Percentiles rank a stretch among this genome's conserved stretches.
Evolutionary conservation across 2,329 filamentous ascomycete species (phyloP).

Genomic region (Alternaria sp.): DNA sequence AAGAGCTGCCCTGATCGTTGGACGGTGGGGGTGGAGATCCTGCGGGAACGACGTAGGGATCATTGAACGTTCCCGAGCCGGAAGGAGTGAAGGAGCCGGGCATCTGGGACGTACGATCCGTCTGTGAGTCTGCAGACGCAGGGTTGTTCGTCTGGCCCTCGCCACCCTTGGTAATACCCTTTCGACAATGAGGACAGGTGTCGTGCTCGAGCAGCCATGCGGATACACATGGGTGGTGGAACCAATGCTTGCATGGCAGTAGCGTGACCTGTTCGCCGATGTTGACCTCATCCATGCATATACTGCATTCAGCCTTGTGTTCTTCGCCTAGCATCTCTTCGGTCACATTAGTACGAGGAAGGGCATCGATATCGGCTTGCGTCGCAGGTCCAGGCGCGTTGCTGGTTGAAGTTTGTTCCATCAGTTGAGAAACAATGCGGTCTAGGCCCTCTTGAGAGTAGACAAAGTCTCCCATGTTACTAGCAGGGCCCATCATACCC

Average conservation of each 20-base stretch:
- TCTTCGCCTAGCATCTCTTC: slow-evolving; percentile 73
- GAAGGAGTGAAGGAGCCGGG: slow-evolving; percentile 39
- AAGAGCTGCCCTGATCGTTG: slow-evolving; percentile 8
- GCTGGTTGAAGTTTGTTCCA: slow-evolving; percentile 80
- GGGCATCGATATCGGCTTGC: slow-evolving; percentile 73
- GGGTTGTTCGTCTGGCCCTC: slow-evolving; percentile 28
- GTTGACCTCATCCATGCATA: slow-evolving; percentile 88
- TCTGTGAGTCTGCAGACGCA: slow-evolving; percentile 6
- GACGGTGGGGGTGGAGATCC: slow-evolving; percentile 17
- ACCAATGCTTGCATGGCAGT: slow-evolving; percentile 92
- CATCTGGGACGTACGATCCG: slow-evolving; percentile 31
- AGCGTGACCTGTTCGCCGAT: slow-evolving; percentile 76
- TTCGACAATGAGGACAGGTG: slow-evolving; percentile 85
- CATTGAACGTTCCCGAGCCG: slow-evolving; percentile 27
- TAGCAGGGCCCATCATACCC: slow-evolving; percentile 39
- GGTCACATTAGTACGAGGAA: slow-evolving; percentile 76
- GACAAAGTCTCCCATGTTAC: slow-evolving; percentile 76
- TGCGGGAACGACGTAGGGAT: slow-evolving; percentile 31
- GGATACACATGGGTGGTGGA: slow-evolving; percentile 82
- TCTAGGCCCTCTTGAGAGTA: slow-evolving; percentile 92
- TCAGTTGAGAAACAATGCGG: slow-evolving; percentile 83
- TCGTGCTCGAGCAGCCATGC: slow-evolving; percentile 91
- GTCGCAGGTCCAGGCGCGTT: slow-evolving; percentile 85
- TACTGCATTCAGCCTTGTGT: slow-evolving; percentile 81
- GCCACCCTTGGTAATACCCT: slow-evolving; percentile 55